These are phyloP conservation scores for Meyerozyma guilliermondii DNA, from an alignment of 1,139 yeast genomes.

Conservation along the genomic window DNA sequence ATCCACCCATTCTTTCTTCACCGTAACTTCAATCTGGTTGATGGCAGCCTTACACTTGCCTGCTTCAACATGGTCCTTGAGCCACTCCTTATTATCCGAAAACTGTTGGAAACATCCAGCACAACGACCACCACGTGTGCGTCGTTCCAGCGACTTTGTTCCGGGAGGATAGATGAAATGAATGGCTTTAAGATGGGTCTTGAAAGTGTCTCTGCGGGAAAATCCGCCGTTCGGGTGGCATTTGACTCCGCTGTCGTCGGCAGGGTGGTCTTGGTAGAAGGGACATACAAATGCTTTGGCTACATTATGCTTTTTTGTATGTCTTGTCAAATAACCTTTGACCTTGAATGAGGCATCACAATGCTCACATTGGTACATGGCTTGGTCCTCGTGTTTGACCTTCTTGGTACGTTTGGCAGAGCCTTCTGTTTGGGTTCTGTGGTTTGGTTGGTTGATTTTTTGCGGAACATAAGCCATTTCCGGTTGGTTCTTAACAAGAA, in stretches of 20 bases:
- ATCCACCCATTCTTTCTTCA: background rate
- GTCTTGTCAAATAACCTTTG: conserved; percentile 54
- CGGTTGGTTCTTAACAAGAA: background rate
- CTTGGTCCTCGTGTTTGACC: background rate
- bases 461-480: background rate
- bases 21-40: background rate
- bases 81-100: conserved; percentile 45
- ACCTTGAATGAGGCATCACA: conserved; percentile 49
- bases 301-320: conserved; percentile 46
- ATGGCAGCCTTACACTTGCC: conserved; percentile 41
- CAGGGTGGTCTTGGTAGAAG: conserved; percentile 36
- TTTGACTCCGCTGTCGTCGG: conserved; percentile 28
- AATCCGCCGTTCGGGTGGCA: conserved; percentile 61
- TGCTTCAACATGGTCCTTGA: conserved; percentile 44
- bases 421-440: no score
- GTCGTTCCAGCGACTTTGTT: conserved; percentile 43
- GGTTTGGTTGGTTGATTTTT: background rate
- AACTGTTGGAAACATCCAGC: conserved; percentile 53
- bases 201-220: conserved; percentile 53
- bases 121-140: conserved; percentile 45
- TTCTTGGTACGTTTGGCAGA: conserved; percentile 2
- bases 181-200: conserved; percentile 52
- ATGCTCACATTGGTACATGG: conserved; percentile 32
- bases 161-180: conserved; percentile 60
- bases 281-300: conserved; percentile 54